Conservation (phyloP, 352 stramenopile species). For the Phytophthora citricola region DNA sequence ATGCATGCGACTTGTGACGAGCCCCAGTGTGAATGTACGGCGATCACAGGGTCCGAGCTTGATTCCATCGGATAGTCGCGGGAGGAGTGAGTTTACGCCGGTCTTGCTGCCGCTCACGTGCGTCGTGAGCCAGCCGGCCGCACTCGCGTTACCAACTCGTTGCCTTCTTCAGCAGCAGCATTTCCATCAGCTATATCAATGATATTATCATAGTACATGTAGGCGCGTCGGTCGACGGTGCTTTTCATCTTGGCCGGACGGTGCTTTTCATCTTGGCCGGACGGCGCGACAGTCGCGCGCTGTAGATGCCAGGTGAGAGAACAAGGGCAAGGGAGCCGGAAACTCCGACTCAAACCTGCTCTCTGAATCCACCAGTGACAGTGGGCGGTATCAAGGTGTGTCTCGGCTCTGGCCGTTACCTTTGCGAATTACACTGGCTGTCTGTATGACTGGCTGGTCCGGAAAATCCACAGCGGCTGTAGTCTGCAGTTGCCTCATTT, state of each 20-base stretch:
- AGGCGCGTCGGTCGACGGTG: not conserved
- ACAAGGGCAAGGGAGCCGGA: constrained; percentile 27
- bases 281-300: not conserved
- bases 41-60: not conserved
- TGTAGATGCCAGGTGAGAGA: constrained; percentile 2
- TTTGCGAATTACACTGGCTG: constrained; percentile 27
- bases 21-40: not conserved
- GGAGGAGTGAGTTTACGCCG: constrained; percentile 1
- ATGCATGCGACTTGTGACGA: constrained; percentile 16
- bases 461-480: constrained; percentile 32
- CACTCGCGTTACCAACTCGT: constrained; percentile 5
- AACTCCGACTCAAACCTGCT: constrained; percentile 26
- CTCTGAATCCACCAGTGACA: constrained; percentile 39
- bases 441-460: constrained; percentile 40
- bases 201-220: too few relatives aligned
- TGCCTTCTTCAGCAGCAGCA: not conserved
- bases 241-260: not conserved
- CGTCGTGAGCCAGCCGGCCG: constrained; percentile 1
- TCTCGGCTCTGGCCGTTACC: constrained; percentile 32
- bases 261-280: not conserved
- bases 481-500: constrained; percentile 27
- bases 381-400: constrained; percentile 28
- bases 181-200: too few relatives aligned
- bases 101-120: not conserved
- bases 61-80: constrained; percentile 26